These are phyloP conservation scores for Penicillium soppii DNA, from an alignment of 495 filamentous ascomycete genomes.

Conservation along the genomic window DNA sequence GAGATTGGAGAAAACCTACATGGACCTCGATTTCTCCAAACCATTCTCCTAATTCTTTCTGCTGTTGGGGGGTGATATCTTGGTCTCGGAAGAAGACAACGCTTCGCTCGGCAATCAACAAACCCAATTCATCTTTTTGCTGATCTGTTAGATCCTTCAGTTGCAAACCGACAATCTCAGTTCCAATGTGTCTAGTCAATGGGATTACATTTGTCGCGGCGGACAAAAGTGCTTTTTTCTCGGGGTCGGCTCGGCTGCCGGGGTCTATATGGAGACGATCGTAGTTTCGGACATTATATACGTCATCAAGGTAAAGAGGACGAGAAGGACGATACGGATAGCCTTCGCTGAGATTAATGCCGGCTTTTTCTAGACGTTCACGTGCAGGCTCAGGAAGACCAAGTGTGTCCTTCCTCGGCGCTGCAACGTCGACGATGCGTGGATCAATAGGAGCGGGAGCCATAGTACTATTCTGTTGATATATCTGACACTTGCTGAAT, in stretches of 20 bases:
- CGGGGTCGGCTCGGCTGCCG: conserved; percentile 63
- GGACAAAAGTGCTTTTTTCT: conserved; percentile 61
- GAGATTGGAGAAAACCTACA: conserved; percentile 37
- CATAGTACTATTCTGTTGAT: conserved; percentile 20
- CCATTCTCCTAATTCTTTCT: conserved; percentile 63
- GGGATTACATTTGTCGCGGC: conserved; percentile 66
- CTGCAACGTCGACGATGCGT: conserved; percentile 57
- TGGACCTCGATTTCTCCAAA: conserved; percentile 69
- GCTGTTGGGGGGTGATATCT: conserved; percentile 67
- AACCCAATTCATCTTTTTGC: conserved; percentile 69
- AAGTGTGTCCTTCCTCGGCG: conserved; percentile 62
- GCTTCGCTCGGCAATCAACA: conserved; percentile 69
- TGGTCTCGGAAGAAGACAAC: conserved; percentile 78
- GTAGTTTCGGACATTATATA: conserved; percentile 58
- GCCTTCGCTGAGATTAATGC: conserved; percentile 61
- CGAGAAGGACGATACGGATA: conserved; percentile 67
- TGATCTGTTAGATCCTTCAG: conserved; percentile 65
- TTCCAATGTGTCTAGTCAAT: conserved; percentile 66
- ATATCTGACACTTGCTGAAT: not conserved
- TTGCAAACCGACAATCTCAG: conserved; percentile 68
- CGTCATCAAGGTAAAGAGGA: conserved; percentile 66
- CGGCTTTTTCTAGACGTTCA: conserved; percentile 59
- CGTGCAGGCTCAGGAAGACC: conserved; percentile 53
- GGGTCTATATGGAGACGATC: conserved; percentile 60
- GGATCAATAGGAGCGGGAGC: conserved; percentile 54